Base-by-base conservation (phyloP, 75 land plant genomes). In the Sequoia sempervirens region DNA sequence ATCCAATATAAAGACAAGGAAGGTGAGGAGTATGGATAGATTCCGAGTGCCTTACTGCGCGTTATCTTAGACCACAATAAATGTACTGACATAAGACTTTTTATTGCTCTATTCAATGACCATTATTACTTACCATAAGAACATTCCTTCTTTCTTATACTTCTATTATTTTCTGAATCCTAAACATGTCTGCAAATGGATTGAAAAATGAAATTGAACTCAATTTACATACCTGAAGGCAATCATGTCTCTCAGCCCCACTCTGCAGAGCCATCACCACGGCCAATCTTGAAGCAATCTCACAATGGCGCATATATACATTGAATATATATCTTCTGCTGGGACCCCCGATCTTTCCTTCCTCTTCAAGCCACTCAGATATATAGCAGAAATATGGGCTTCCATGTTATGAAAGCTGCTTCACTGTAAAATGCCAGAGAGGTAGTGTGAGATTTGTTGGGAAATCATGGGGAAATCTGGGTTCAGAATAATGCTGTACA, bases 401-500 rank as follows among this genome's bases (percentile, higher is more conserved):
- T 61, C 66, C 66, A 61, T 23, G 66, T 61, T 61, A 61, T 6
- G 26, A 61, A 61, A 61, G 66, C 66, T 61, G n/a, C 28, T 61
- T 23, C 66, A 61, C n/a, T 20, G 66, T 61, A 26, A 61, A 23
- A 61, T 61, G 28, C 66, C 66, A 23, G 66, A 23, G 66, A 61
- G 26, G 66, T 61, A 61, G 28, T 61, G 66, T 61, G n/a, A n/a
- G 26, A 3, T 26, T 61, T 61, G 66, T 2, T 61, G n/a, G 66
- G 26, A 26, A 61, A 61, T 61, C n/a, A 61, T 61, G 66, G 66
- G 66, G 66, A 61, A 61, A 61, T 61, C n/a, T 20, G 66, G 66
- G 66, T 61, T 61, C n/a, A 61, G 66, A 61, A 61, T 61, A 61
- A 61, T 61, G 66, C n/a, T 61, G 66, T 61, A 61, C n/a, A 61